Percentiles rank a stretch among this genome's conserved stretches.
Conservation (phyloP, 2,329 filamentous ascomycete genomes). For the Phyllosticta citrichinensis region DNA sequence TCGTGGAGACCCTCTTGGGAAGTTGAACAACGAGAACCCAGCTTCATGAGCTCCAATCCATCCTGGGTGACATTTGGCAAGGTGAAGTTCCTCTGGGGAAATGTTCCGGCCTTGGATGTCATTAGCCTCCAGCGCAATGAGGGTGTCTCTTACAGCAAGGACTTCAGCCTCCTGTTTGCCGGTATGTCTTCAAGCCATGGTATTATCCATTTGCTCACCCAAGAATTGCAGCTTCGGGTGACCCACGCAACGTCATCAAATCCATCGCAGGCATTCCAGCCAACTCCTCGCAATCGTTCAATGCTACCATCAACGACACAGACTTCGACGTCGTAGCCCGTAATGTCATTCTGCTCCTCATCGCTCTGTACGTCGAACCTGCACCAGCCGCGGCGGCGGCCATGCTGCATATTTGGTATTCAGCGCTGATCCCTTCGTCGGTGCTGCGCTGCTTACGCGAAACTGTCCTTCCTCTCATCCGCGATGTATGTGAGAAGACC, state of each 20-base stretch:
- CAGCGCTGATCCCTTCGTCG: conserved; percentile 22
- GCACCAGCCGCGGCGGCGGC: conserved; percentile 17
- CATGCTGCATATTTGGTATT: conserved; percentile 41
- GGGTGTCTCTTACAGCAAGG: conserved; percentile 13
- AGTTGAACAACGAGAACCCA: conserved; percentile 15
- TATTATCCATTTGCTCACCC: not conserved
- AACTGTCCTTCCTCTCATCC: conserved; percentile 22
- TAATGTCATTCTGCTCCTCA: conserved; percentile 32
- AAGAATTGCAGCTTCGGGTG: conserved; percentile 32
- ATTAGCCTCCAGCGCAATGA: conserved; percentile 22
- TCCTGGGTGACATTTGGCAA: conserved; percentile 9
- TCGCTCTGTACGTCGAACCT: conserved; percentile 17
- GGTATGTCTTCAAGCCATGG: conserved; percentile 10
- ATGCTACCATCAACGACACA: conserved; percentile 31
- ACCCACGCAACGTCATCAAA: conserved; percentile 35
- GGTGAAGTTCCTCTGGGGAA: conserved; percentile 32
- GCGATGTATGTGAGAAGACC: conserved; percentile 26
- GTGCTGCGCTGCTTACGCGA: conserved; percentile 17
- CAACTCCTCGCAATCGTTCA: conserved; percentile 17
- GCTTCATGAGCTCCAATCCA: conserved; percentile 15
- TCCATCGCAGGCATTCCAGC: conserved; percentile 27
- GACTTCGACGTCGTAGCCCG: conserved; percentile 30
- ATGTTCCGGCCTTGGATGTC: conserved; percentile 32
- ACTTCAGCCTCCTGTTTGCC: conserved; percentile 27
- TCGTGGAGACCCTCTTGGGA: conserved; percentile 24